Percentiles rank a stretch among this genome's conserved stretches.
These are phyloP conservation scores for Lagenaria siceraria DNA, from an alignment of 306 rosid genomes.

Conservation along the genomic window DNA sequence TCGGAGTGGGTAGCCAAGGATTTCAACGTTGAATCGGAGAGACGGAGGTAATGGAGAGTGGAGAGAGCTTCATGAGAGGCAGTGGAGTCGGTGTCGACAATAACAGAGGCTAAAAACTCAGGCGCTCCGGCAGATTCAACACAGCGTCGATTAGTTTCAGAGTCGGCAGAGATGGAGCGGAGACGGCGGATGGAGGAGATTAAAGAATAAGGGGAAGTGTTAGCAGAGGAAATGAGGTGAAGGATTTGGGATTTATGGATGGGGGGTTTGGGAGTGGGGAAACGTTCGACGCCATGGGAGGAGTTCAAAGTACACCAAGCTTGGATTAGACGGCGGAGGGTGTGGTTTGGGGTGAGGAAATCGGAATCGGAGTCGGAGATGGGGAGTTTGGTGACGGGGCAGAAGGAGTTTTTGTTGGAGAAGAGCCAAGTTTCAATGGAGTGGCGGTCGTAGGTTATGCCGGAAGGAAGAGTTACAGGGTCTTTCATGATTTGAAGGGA, in stretches of 20 bases:
- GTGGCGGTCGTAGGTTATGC: conserved; percentile 72
- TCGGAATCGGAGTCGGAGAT: conserved; percentile 23
- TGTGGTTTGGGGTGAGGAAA: conserved; percentile 65
- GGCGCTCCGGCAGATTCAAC: conserved; percentile 49
- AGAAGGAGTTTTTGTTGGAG: conserved; percentile 27
- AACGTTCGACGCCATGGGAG: conserved; percentile 50
- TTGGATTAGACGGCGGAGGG: conserved; percentile 71
- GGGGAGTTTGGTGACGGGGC: conserved; percentile 61
- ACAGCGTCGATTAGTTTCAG: conserved; percentile 42
- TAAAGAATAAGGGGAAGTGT: conserved; percentile 26
- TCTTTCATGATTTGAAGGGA: conserved; percentile 81
- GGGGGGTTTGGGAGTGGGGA: conserved; percentile 79
- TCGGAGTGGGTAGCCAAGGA: conserved; percentile 16
- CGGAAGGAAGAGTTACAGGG: conserved; percentile 61
- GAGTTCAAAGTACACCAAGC: conserved; percentile 83
- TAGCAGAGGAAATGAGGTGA: conserved; percentile 34
- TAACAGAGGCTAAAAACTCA: conserved; percentile 38
- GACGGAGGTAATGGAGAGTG: conserved; percentile 30
- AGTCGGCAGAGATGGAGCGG: conserved; percentile 46
- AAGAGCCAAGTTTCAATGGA: conserved; percentile 81
- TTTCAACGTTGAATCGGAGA: conserved; percentile 31
- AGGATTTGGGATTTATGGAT: conserved; percentile 26
- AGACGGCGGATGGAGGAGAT: conserved; percentile 29
- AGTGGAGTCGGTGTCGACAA: not conserved
- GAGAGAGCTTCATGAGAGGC: conserved; percentile 43